These are phyloP conservation scores for Eucalyptus globulus DNA, from an alignment of 345 rosid species.

Conservation along the genomic window DNA sequence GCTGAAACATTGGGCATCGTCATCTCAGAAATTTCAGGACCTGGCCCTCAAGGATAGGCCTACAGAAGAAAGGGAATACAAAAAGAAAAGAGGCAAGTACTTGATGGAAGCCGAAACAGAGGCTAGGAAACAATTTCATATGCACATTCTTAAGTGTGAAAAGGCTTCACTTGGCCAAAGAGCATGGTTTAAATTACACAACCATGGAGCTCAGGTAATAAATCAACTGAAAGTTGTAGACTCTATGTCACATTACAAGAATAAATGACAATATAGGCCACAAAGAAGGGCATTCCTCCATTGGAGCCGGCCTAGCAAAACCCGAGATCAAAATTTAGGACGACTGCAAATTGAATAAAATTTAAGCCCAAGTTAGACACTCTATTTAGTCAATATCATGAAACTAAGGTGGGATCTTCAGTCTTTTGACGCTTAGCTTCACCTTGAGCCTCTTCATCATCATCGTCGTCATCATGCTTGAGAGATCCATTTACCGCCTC, in stretches of 20 bases:
- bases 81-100: not conserved
- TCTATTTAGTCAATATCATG: not conserved
- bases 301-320: not conserved
- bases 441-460: not conserved
- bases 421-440: slow-evolving; percentile 31
- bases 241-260: not conserved
- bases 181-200: not conserved
- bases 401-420: slow-evolving; percentile 5
- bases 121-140: not conserved
- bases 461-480: slow-evolving; percentile 19
- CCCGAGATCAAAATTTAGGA: not conserved
- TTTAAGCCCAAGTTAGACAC: not conserved
- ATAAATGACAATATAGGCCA: not conserved
- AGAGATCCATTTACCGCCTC: slow-evolving; percentile 81
- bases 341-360: not conserved
- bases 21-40: not conserved
- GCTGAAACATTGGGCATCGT: not conserved
- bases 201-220: not conserved
- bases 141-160: not conserved
- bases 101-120: not conserved
- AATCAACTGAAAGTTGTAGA: not conserved
- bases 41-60: not conserved
- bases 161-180: not conserved
- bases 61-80: not conserved
- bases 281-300: not conserved